Base-by-base conservation (phyloP, 495 filamentous ascomycete genomes). In the Penicillium paradoxum region DNA sequence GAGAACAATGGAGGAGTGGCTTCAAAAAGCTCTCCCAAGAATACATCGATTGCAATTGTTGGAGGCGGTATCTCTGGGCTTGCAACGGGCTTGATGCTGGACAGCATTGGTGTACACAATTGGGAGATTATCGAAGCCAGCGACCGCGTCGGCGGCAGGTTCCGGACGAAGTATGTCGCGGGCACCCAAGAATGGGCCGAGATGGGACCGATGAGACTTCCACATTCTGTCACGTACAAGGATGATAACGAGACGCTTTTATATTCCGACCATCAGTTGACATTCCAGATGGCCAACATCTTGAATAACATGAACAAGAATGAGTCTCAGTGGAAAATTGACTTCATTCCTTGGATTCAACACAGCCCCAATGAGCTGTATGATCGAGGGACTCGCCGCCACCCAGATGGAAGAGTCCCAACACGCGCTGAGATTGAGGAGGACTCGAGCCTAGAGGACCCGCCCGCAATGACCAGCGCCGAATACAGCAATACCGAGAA, bases 201-300 rank as follows among this genome's bases (percentile, higher is more conserved):
- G 58, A 87, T 88, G 84, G 84, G 84, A 0, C 83, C 84, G 1
- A 86, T 87, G 84, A 65, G 84, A 11, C 82, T 83, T 19, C 69
- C 75, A 15, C 58, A 73, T 15, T 58, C 54, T 6, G 66, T 72
- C 47, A 79, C 67, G 7, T 63, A 57, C 39, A 54, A 59, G 2
- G 67, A 66, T 25, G 71, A 59, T 29, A 80, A 79, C 47, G 71
- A 79, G 65, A 75, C 72, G 6, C 60, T 79, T 24, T 64, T 73
- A 39, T 75, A 79, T 45, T 67, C 69, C 7, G 79, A 83, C 59
- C 79, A 83, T 59, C 73, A 77, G 53, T 65, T 83, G 58, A 73
- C 83, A 0, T 86, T 83, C 59, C 77, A 83, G 62, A 72, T 85
- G 25, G 83, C 73, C 9, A 71, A 68, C 0, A 64, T 74, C 48